Evolutionary conservation across 2,329 filamentous ascomycete species (phyloP), one percentile per base, ranked within the genome.

Genomic region (Celoporthe dispersa): DNA sequence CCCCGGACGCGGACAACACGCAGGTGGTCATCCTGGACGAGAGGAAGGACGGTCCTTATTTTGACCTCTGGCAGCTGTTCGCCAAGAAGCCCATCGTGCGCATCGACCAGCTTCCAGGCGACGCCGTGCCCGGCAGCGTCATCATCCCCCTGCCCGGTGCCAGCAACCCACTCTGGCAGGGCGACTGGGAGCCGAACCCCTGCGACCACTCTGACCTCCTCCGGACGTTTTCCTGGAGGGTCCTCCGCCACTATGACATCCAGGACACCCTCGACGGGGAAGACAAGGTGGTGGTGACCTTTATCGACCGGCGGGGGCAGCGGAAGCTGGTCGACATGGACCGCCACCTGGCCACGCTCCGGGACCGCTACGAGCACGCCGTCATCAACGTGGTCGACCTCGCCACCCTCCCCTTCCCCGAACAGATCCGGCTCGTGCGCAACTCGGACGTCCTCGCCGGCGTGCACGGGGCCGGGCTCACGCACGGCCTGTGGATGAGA

Each of bases 391-490:
- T 68, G 14, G 72, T 84, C 28, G 80, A 83, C 72, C 81, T 84
- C 69, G 79, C 78, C 0, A 68, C 73, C n/a, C 68, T 82, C n/a
- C 66, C 80, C 8, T 78, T 84, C 57, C 48, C 66, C 0, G 76
- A 81, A 44, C 82, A 84, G 73, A 59, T 84, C 6, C 67, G 71
- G 11, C 51, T 81, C 1, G 75, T 78, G 12, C 78, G 75, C 19
- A 74, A 75, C 35, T 83, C 82, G 1, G 81, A 84, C 69, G 72
- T 84, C 22, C 75, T 85, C 11, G 78, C 83, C 7, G 82, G 82
- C 39, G 79, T 82, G 1, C 82, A 84, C 73, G 83, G 83, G 57
- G 81, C 82, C 0, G 82, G 81, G 0, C 74, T 84, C 22, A 81
- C 82, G 5, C 81, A 84, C 70, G 73, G 74, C 1, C 78, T 84